Evolutionary conservation across 75 land plant species (phyloP).

Genomic region (Larix kaempferi): DNA sequence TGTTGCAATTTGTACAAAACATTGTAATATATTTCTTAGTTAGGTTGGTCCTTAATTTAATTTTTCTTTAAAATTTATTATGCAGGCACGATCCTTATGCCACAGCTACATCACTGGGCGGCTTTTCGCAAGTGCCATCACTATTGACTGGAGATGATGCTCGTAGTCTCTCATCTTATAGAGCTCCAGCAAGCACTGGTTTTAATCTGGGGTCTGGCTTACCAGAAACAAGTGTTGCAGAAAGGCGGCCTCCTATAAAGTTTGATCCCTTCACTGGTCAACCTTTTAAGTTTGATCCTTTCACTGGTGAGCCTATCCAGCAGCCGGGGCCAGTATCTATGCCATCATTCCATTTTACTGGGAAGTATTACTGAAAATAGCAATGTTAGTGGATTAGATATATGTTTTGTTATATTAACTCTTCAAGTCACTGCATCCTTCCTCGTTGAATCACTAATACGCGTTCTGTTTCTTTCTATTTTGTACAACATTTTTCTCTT

Average conservation of each 20-base stretch:
- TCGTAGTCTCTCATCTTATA: conserved; percentile 10
- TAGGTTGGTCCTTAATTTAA: no score
- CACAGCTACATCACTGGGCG: conserved; percentile 7
- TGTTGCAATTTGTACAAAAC: no score
- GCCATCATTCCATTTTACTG: background rate
- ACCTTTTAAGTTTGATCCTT: conserved; percentile 38
- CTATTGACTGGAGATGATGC: background rate
- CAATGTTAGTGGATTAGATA: background rate
- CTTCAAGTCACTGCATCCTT: background rate
- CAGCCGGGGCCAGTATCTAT: conserved; percentile 1
- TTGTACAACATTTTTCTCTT: no score
- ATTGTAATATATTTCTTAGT: no score
- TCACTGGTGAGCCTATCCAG: conserved; percentile 33
- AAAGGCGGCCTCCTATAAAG: conserved; percentile 16
- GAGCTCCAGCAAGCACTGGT: conserved; percentile 7
- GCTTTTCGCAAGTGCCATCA: conserved; percentile 1
- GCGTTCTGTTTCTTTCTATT: no score
- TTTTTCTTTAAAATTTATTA: background rate
- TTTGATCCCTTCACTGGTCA: conserved; percentile 40
- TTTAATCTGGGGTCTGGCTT: background rate
- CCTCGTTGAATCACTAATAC: no score
- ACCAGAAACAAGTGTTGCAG: background rate
- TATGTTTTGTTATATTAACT: background rate
- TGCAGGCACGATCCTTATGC: conserved; percentile 9
- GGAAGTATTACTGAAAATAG: conserved; percentile 9